phyloP scores from a whole-genome alignment of 163 green algal species.

The Volvox carteri region DNA sequence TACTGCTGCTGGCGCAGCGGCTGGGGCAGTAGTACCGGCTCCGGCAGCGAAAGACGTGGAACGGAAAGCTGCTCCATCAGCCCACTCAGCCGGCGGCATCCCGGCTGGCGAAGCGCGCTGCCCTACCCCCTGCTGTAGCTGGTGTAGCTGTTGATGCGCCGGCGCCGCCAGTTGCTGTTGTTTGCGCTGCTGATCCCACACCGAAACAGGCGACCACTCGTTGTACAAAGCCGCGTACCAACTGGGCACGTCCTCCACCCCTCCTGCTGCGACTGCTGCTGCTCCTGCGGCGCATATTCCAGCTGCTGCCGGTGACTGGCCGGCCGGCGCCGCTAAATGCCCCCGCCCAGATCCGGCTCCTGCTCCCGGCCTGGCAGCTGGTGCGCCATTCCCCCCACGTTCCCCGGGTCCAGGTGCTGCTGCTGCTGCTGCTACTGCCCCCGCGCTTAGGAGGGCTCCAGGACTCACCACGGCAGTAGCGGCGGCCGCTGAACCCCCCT shows the following conservation, averaged over 20 bases:
- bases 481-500: too few relatives aligned
- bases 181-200: slow-evolving; percentile 11
- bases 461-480: too few relatives aligned
- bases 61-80: background rate
- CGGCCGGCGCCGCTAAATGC: too few relatives aligned
- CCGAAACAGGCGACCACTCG: slow-evolving; percentile 35
- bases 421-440: too few relatives aligned
- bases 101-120: background rate
- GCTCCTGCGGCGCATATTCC: slow-evolving; percentile 5
- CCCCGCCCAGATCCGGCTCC: too few relatives aligned
- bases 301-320: slow-evolving; percentile 3
- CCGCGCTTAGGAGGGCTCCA: too few relatives aligned
- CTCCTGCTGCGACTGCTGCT: background rate
- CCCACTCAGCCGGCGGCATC: background rate
- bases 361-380: too few relatives aligned
- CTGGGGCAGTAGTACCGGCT: background rate
- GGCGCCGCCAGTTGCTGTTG: background rate
- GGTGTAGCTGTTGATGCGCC: slow-evolving; percentile 7
- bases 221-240: slow-evolving; percentile 40
- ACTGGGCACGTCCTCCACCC: slow-evolving; percentile 19
- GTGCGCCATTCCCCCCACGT: too few relatives aligned
- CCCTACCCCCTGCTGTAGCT: background rate
- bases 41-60: background rate
- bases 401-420: too few relatives aligned
- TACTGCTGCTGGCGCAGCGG: background rate